A percentile compares a stretch with the other conserved stretches of the same genome.
Conservation (phyloP, 106 monocot species). For the Platanthera zijinensis region DNA sequence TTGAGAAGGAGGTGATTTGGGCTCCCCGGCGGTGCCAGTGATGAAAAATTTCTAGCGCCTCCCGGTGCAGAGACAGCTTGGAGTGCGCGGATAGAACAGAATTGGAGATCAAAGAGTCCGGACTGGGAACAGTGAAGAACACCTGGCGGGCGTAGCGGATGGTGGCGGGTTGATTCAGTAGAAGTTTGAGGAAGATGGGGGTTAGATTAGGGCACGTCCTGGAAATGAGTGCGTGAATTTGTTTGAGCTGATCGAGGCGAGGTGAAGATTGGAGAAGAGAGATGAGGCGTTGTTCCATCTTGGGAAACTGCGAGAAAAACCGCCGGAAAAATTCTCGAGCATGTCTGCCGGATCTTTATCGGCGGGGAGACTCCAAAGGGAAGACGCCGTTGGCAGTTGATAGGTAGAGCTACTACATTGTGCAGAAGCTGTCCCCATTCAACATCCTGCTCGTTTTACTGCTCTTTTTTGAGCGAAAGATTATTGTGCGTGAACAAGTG, state of each 20-base stretch:
- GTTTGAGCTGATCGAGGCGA: slow-evolving; percentile 17
- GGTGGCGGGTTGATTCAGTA: slow-evolving; percentile 8
- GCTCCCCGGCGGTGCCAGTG: slow-evolving; percentile 25
- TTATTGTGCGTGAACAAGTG: no score
- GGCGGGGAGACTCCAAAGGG: background rate
- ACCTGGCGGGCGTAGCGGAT: slow-evolving; percentile 40
- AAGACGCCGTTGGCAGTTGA: background rate
- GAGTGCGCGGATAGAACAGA: slow-evolving; percentile 40
- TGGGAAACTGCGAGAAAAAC: background rate
- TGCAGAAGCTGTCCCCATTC: no score
- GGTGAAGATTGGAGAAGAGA: slow-evolving; percentile 26
- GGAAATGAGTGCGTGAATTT: slow-evolving; percentile 42
- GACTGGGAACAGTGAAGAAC: slow-evolving; percentile 52
- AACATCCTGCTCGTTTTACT: no score
- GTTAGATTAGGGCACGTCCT: slow-evolving; percentile 16
- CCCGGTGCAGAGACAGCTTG: slow-evolving; percentile 46
- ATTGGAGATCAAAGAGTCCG: slow-evolving; percentile 29
- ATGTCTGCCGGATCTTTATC: background rate
- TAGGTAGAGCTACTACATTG: background rate
- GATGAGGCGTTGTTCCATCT: slow-evolving; percentile 37
- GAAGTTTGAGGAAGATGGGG: slow-evolving; percentile 18
- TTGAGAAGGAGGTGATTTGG: slow-evolving; percentile 26
- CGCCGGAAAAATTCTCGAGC: background rate
- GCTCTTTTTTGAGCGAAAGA: no score
- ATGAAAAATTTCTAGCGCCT: slow-evolving; percentile 32